Evolutionary conservation across 768 basidiomycete genomes (phyloP).

Genomic region (Tylopilus plumbeoviolaceoides): DNA sequence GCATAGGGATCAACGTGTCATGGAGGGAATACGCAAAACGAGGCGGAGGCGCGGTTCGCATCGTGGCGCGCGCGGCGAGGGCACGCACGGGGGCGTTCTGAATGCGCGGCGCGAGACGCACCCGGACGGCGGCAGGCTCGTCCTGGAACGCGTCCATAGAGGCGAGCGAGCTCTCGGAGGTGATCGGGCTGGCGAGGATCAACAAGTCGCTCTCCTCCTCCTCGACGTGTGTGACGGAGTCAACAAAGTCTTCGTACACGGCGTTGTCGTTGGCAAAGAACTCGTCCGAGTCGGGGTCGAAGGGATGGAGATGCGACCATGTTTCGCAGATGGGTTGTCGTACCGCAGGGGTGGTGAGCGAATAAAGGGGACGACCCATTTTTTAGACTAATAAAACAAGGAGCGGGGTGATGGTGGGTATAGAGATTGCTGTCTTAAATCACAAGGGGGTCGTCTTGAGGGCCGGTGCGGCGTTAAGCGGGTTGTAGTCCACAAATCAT

Average conservation of each 20-base stretch:
- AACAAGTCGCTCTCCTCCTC: conserved; percentile 33
- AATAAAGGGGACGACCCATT: conserved; percentile 64
- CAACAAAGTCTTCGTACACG: conserved; percentile 63
- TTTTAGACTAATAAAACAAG: conserved; percentile 21
- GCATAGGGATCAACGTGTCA: conserved; percentile 9
- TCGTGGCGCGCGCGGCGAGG: neutral
- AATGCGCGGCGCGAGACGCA: conserved; percentile 19
- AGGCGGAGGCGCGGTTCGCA: neutral
- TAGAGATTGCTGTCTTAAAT: conserved; percentile 12
- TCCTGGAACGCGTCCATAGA: conserved; percentile 34
- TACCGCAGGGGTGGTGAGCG: conserved; percentile 37
- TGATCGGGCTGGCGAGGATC: conserved; percentile 32
- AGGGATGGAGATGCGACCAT: conserved; percentile 64
- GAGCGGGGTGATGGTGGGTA: conserved; percentile 10
- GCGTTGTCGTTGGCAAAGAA: conserved; percentile 58
- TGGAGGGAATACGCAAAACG: conserved; percentile 2
- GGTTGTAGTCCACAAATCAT: too few relatives aligned
- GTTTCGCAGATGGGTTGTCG: conserved; percentile 41
- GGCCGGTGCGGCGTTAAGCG: conserved; percentile 34
- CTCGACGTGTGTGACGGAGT: conserved; percentile 28
- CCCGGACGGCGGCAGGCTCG: conserved; percentile 19
- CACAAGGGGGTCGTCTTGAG: too few relatives aligned
- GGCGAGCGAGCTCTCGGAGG: conserved; percentile 47
- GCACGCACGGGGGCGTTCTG: neutral
- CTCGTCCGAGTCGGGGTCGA: conserved; percentile 80